A percentile compares a stretch with the other conserved stretches of the same genome.
These are phyloP conservation scores for Malus domestica DNA, from an alignment of 306 rosid species.

Conservation along the genomic window DNA sequence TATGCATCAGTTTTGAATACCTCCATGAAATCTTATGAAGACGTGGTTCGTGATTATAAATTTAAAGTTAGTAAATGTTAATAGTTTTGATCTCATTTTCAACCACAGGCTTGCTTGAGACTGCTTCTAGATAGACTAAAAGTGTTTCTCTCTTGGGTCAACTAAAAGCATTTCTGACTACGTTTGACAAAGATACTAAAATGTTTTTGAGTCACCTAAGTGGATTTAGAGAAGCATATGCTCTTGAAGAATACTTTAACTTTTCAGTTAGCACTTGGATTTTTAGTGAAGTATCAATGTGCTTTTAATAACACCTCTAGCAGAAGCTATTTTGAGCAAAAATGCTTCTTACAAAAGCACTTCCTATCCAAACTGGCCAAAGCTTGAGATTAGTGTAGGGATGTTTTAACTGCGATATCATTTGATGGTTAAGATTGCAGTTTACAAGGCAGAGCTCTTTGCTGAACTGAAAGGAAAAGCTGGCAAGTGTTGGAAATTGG, in stretches of 20 bases:
- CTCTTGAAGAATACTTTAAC: background rate
- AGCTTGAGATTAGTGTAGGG: background rate
- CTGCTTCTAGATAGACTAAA: background rate
- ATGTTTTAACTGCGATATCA: background rate
- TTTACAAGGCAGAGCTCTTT: constrained; percentile 57
- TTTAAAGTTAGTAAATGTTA: background rate
- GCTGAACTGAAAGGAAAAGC: constrained; percentile 59
- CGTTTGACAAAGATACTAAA: too few relatives aligned
- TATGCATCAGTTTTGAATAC: constrained; percentile 47
- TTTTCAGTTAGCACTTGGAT: background rate
- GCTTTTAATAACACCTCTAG: background rate
- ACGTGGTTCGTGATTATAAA: constrained; percentile 40
- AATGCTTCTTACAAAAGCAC: background rate
- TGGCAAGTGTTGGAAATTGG: constrained; percentile 77
- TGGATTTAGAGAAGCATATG: background rate
- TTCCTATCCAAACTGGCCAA: background rate
- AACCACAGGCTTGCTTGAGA: background rate
- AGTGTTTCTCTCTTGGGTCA: background rate
- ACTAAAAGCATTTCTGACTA: too few relatives aligned
- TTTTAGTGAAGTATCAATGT: background rate
- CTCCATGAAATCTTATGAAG: constrained; percentile 48
- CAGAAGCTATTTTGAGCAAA: background rate
- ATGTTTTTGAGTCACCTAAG: background rate
- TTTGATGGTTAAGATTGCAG: constrained; percentile 53
- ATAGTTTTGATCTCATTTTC: background rate